phyloP scores from a whole-genome alignment of 331 rosid genomes.

The Malus hybrid region DNA sequence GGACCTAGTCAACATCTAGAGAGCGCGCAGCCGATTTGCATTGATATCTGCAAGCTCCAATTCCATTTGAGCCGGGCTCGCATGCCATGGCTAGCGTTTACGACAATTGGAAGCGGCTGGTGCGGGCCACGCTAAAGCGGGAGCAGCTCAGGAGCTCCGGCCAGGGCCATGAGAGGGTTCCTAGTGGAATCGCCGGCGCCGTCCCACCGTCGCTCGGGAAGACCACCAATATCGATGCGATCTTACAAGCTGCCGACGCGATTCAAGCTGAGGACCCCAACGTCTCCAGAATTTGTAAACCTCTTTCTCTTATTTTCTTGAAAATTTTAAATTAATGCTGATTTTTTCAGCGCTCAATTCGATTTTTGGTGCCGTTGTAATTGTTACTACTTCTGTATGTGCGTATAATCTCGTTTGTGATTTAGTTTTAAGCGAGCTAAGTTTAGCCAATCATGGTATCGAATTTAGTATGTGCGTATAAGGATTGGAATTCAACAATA shows the following conservation, averaged over 20 bases:
- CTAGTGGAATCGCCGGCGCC: constrained; percentile 75
- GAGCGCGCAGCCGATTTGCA: background rate
- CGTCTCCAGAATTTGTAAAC: constrained; percentile 77
- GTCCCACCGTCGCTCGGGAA: constrained; percentile 76
- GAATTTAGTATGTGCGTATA: background rate
- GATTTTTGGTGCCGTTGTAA: background rate
- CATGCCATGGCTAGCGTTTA: constrained; percentile 64
- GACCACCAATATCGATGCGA: constrained; percentile 64
- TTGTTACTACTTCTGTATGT: background rate
- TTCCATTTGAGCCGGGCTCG: background rate
- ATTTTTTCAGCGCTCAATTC: background rate
- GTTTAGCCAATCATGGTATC: background rate
- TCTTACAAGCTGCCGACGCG: constrained; percentile 87
- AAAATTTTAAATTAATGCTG: background rate
- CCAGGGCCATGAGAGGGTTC: constrained; percentile 47
- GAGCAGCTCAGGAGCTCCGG: constrained; percentile 70
- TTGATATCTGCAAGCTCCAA: background rate
- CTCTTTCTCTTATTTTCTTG: background rate
- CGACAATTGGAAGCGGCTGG: constrained; percentile 74
- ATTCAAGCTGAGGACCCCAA: constrained; percentile 76
- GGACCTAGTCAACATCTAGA: background rate
- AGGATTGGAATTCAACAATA: background rate
- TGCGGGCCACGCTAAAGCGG: constrained; percentile 69
- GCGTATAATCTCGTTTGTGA: background rate
- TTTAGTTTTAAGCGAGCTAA: background rate